Evolutionary conservation across 768 basidiomycete species (phyloP).

Genomic region (Tricholomella constricta): DNA sequence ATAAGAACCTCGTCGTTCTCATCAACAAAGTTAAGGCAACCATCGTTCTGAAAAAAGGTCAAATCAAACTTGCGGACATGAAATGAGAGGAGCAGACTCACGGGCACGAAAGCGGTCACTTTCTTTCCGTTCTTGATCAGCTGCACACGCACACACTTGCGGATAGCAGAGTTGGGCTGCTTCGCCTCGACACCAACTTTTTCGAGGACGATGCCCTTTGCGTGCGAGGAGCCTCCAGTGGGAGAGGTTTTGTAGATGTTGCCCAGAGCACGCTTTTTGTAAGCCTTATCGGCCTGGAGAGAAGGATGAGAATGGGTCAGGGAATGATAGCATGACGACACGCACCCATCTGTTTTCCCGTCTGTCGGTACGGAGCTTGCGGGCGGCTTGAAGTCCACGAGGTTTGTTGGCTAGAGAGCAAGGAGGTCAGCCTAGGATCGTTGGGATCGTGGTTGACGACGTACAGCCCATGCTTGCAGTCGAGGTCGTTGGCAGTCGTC

Average conservation of each 20-base stretch:
- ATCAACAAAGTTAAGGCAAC: conserved; percentile 97
- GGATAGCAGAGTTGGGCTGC: conserved; percentile 99
- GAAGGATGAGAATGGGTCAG: not conserved
- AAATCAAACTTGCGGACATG: not conserved
- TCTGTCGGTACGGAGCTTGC: conserved; percentile 94
- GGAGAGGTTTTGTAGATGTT: conserved; percentile 99
- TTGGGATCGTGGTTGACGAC: conserved; percentile 36
- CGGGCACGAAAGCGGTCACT: conserved; percentile 99
- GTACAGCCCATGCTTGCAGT: conserved; percentile 84
- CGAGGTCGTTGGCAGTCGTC: conserved; percentile 45
- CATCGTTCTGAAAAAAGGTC: conserved; percentile 69
- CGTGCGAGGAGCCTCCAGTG: conserved; percentile 98
- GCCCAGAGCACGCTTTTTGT: conserved; percentile 99
- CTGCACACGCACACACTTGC: conserved; percentile 99
- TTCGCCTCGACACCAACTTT: conserved; percentile 99
- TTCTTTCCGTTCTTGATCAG: conserved; percentile 99
- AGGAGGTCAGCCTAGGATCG: conserved; percentile 14
- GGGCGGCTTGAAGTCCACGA: conserved; percentile 97
- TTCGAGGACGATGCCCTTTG: conserved; percentile 99
- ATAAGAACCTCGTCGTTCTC: conserved; percentile 99
- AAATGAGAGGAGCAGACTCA: conserved; percentile 44
- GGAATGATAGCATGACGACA: conserved; percentile 19
- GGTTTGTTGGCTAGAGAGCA: conserved; percentile 93
- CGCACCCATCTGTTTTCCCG: conserved; percentile 96
- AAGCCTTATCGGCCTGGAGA: conserved; percentile 90